Evolutionary conservation across 768 basidiomycete genomes (phyloP).

Genomic region (Psilocybe sp.): DNA sequence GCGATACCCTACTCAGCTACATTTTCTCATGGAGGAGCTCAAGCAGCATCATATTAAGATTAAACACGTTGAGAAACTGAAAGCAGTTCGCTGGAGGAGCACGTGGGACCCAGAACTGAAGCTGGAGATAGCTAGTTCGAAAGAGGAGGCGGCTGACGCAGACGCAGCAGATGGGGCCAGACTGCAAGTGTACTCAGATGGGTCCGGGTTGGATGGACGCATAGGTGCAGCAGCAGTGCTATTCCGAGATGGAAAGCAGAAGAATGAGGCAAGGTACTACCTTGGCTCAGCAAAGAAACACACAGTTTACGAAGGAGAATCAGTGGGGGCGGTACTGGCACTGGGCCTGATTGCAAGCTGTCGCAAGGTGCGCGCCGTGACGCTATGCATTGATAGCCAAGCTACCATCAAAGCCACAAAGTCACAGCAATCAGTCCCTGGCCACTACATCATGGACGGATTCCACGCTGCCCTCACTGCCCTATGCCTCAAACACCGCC

Average conservation of each 20-base stretch:
- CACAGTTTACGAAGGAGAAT: conserved; percentile 4
- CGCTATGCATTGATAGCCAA: neutral
- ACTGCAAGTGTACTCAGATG: conserved; percentile 7
- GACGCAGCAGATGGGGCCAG: neutral
- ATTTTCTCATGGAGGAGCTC: neutral
- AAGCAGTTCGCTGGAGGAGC: neutral
- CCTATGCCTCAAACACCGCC: neutral
- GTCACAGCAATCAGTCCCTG: neutral
- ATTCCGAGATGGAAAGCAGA: neutral
- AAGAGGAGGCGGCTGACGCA: neutral
- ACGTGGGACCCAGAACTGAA: neutral
- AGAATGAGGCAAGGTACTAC: neutral
- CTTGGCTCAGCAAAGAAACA: neutral
- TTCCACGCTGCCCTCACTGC: neutral
- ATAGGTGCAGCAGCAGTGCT: conserved; percentile 5
- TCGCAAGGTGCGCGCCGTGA: neutral
- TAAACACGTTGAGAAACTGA: neutral
- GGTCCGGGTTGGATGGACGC: conserved; percentile 3
- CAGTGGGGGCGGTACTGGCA: neutral
- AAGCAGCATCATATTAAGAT: neutral
- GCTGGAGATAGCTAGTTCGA: neutral
- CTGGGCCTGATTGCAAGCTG: neutral
- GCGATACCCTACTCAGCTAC: neutral
- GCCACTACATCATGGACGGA: neutral
- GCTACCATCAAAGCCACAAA: neutral